Evolutionary conservation across 2,329 filamentous ascomycete genomes (phyloP).

Genomic region (Penicillium sclerotiorum): DNA sequence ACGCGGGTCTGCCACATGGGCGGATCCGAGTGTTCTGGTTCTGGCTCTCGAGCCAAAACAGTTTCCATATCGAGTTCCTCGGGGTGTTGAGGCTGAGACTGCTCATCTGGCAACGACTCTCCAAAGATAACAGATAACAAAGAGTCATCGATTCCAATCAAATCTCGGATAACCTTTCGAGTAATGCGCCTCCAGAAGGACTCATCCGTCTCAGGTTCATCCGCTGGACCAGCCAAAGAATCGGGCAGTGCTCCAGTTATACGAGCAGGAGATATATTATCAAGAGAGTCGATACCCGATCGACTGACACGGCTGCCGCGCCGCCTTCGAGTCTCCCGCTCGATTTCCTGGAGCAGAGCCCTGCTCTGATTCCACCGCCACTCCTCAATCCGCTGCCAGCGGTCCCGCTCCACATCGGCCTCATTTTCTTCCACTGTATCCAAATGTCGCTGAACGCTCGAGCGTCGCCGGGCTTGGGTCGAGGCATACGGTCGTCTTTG

Average conservation of each 20-base stretch:
- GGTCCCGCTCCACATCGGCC: constrained; percentile 67
- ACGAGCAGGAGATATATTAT: constrained; percentile 19
- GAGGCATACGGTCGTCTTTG: constrained; percentile 55
- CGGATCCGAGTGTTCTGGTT: constrained; percentile 29
- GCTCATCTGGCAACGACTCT: constrained; percentile 63
- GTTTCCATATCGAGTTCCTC: constrained; percentile 44
- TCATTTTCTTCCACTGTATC: constrained; percentile 61
- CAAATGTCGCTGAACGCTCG: constrained; percentile 60
- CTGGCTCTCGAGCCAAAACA: constrained; percentile 33
- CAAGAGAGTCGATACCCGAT: constrained; percentile 22
- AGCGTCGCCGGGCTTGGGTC: constrained; percentile 53
- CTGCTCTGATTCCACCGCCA: constrained; percentile 92
- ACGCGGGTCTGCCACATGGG: constrained; percentile 63
- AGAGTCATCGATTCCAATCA: constrained; percentile 88
- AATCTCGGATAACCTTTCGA: constrained; percentile 79
- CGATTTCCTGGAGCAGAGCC: constrained; percentile 82
- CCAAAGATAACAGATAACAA: constrained; percentile 85
- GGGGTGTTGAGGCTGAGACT: constrained; percentile 5
- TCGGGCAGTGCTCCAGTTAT: constrained; percentile 58
- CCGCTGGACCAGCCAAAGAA: constrained; percentile 43
- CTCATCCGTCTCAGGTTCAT: constrained; percentile 57
- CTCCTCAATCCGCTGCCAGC: constrained; percentile 80
- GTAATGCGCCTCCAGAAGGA: constrained; percentile 81
- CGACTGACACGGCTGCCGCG: constrained; percentile 38
- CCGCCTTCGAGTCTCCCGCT: constrained; percentile 76